Percentiles rank a stretch among this genome's conserved stretches.
These are phyloP conservation scores for Ophiostoma sp. DNA, from an alignment of 2,329 filamentous ascomycete species.

Conservation along the genomic window DNA sequence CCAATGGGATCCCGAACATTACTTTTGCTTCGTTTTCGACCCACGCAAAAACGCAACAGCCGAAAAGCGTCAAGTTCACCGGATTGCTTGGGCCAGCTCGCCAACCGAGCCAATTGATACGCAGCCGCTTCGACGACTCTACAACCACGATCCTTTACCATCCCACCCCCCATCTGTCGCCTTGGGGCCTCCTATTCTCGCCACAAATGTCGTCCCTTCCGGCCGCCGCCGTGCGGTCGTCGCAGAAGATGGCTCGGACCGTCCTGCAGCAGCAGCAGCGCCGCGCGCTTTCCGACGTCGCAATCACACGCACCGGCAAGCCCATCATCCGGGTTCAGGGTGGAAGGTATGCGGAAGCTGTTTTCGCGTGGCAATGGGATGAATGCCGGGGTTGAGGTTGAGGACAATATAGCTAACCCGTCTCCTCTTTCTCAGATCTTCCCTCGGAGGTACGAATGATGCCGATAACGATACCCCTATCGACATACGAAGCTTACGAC, in stretches of 20 bases:
- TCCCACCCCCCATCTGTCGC: background rate
- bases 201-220: constrained; percentile 29
- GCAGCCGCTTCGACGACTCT: background rate
- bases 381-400: background rate
- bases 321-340: constrained; percentile 86
- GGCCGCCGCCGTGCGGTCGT: constrained; percentile 57
- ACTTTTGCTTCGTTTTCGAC: constrained; percentile 25
- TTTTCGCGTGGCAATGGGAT: background rate
- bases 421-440: constrained; percentile 58
- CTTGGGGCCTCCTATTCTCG: background rate
- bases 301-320: constrained; percentile 94
- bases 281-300: constrained; percentile 72
- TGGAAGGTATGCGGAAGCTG: constrained; percentile 69
- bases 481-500: background rate
- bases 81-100: constrained; percentile 30
- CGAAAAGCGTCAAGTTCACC: constrained; percentile 23
- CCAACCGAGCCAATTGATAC: constrained; percentile 29
- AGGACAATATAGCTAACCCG: constrained; percentile 15
- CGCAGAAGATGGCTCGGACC: constrained; percentile 49
- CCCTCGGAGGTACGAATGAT: constrained; percentile 70
- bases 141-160: background rate
- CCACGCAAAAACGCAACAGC: constrained; percentile 29
- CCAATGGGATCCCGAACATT: constrained; percentile 31
- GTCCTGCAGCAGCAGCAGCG: constrained; percentile 53
- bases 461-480: background rate